Base-by-base conservation (phyloP, 2,329 filamentous ascomycete species). In the Xylaria sp. region DNA sequence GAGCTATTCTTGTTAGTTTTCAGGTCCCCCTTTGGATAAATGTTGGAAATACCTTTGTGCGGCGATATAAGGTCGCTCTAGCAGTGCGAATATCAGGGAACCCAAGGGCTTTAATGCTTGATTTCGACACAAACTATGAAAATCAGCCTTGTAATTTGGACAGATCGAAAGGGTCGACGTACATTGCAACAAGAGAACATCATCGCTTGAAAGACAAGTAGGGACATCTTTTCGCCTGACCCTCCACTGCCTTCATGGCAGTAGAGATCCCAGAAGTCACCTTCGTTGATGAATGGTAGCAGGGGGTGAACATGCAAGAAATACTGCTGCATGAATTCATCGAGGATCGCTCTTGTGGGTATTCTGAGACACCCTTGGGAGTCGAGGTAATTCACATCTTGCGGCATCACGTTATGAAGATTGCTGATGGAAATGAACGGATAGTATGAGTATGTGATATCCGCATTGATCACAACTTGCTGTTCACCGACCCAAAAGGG, bases 301-400 rank as follows among this genome's bases (percentile, higher is more conserved):
- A 83, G 71, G 1, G 82, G 82, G 63, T 84, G 83, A n/a, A 84
- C 81, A 62, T 84, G 82, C 13, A 84, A 74, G 64, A 84, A 84
- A 69, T 84, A 84, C 58, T 84, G 81, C 71, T 82, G 80, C 4
- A 86, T 78, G 66, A 87, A 85, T 59, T 84, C 82, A 60, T 85
- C 81, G 0, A 85, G 75, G 1, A 83, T 76, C 0, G 76, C 67
- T 25, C 79, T 77, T 0, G 79, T 81, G 0, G 84, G 84, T 6
- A 86, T 75, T 21, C 80, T 79, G 1, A 86, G 77, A 69, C 83
- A 85, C 4, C 82, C 82, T 68, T 86, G 83, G 0, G 81, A 77
- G 58, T 82, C 80, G 42, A 86, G 77, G 68, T 82, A 85, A 67
- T 82, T 82, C 68, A 84, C 79, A 71, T 86, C 84, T 70, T 84